These are phyloP conservation scores for Boletus vermiculosoides DNA, from an alignment of 768 basidiomycete genomes.

Conservation along the genomic window DNA sequence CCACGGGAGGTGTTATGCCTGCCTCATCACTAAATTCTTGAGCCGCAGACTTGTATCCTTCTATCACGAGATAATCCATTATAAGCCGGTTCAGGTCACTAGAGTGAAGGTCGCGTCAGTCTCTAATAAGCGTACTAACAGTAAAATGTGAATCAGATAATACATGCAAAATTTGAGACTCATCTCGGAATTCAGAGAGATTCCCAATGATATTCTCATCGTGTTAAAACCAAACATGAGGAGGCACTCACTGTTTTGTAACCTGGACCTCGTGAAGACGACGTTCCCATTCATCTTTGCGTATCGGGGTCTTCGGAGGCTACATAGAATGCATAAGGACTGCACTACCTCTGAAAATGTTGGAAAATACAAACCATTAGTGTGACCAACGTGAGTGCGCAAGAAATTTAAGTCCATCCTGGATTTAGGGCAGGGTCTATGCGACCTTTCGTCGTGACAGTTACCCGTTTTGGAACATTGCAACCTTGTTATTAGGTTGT, in stretches of 20 bases:
- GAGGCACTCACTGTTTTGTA: constrained; percentile 78
- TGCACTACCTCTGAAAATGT: background rate
- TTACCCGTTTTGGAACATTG: constrained; percentile 9
- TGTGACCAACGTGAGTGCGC: constrained; percentile 14
- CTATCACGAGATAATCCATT: constrained; percentile 97
- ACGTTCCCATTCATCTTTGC: constrained; percentile 85
- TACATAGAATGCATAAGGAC: constrained; percentile 13
- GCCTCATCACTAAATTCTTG: constrained; percentile 94
- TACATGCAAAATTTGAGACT: constrained; percentile 73
- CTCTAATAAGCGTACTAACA: constrained; percentile 16
- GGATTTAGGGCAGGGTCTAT: constrained; percentile 40
- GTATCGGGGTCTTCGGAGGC: constrained; percentile 58
- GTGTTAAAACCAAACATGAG: constrained; percentile 21
- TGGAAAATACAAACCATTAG: constrained; percentile 33
- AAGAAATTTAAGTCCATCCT: constrained; percentile 34
- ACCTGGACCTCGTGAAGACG: constrained; percentile 80
- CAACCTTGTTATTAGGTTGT: background rate
- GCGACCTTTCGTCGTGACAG: background rate
- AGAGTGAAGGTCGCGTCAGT: constrained; percentile 23
- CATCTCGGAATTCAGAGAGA: constrained; percentile 92
- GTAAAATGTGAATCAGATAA: constrained; percentile 66
- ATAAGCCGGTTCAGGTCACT: constrained; percentile 94
- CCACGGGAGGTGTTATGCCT: constrained; percentile 68
- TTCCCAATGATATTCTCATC: constrained; percentile 92
- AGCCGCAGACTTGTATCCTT: constrained; percentile 95